Evolutionary conservation across 768 basidiomycete genomes (phyloP), one percentile per base, ranked within the genome.

Genomic region (Boletus vinaceobasis): DNA sequence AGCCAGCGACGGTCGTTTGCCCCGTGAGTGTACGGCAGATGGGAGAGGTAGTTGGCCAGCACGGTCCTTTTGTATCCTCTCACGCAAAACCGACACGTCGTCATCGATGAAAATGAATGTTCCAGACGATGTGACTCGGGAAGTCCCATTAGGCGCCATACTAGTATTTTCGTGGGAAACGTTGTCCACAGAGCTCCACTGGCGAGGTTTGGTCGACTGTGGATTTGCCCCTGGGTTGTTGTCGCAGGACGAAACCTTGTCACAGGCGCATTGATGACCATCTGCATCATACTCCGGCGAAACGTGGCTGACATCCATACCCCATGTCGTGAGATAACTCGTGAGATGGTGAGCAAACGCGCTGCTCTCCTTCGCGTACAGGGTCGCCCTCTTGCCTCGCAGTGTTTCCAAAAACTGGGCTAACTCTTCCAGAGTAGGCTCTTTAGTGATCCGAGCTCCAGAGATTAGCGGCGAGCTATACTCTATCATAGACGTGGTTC

Each of bases 91-190:
- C 9, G 81, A 71, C 42, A 97, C 81, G 65, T 98, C 88, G 65
- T 99, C 96, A 67, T 99, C 96, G 50, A 98, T 90, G 66, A 98
- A 84, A 60, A 92, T 79, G 65, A 98, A 92, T 2, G 84, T 79
- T n/a, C 73, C 56, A 10, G 68, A 58, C 2, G 69, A 58, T 26
- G 65, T 59, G 19, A 62, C 54, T 40, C 76, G 66, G 4, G 53
- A 27, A 43, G 50, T 51, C 50, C 59, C 66, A 57, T 64, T 70
- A 36, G 65, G 44, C 50, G 53, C 44, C 49, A 55, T 37, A 27
- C 44, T 29, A 9, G 55, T 48, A 52, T 49, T 58, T 37, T 68
- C 69, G 21, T 72, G 65, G 1, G 61, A 26, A 48, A 36, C 19
- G 11, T 36, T 49, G 27, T 70, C 67, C 27, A 52, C 10, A 33